These are phyloP conservation scores for Tolypocladium tundrense DNA, from an alignment of 2,329 filamentous ascomycete species.

Conservation along the genomic window DNA sequence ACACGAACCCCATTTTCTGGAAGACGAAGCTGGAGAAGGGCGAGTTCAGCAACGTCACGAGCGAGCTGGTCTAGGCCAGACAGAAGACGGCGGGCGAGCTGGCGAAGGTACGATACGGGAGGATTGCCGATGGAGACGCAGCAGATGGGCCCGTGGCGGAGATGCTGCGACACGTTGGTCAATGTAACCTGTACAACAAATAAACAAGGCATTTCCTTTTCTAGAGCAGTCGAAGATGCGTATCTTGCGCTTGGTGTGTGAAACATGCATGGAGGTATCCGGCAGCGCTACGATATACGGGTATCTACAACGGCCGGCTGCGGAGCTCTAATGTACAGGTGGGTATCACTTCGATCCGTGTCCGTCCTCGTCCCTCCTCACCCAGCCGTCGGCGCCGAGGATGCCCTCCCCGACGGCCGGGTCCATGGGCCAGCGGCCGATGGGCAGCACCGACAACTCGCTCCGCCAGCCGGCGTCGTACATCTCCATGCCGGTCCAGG, in stretches of 20 bases:
- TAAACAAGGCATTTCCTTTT: neutral
- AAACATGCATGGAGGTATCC: too few relatives aligned
- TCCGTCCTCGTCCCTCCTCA: conserved; percentile 6
- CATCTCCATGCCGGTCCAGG: conserved; percentile 91
- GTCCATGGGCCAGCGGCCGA: conserved; percentile 69
- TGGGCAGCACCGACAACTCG: conserved; percentile 45
- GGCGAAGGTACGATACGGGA: neutral
- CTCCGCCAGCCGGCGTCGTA: conserved; percentile 65
- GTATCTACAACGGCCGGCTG: neutral
- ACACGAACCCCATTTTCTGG: conserved; percentile 99
- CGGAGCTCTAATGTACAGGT: neutral
- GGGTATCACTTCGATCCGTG: neutral
- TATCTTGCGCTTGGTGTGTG: neutral
- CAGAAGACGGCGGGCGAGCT: neutral
- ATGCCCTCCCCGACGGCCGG: conserved; percentile 45
- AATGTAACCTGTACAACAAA: conserved; percentile 5
- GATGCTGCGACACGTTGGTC: neutral
- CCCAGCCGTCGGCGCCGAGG: conserved; percentile 45
- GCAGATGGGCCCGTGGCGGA: neutral
- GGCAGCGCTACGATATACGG: neutral
- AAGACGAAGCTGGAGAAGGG: conserved; percentile 97
- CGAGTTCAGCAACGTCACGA: conserved; percentile 94
- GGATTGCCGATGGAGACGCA: neutral
- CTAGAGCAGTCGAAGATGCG: neutral
- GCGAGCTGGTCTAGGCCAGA: conserved; percentile 42